Evolutionary conservation across 805 yeast species (phyloP).

Genomic region (Nakazawaea molendinolei): DNA sequence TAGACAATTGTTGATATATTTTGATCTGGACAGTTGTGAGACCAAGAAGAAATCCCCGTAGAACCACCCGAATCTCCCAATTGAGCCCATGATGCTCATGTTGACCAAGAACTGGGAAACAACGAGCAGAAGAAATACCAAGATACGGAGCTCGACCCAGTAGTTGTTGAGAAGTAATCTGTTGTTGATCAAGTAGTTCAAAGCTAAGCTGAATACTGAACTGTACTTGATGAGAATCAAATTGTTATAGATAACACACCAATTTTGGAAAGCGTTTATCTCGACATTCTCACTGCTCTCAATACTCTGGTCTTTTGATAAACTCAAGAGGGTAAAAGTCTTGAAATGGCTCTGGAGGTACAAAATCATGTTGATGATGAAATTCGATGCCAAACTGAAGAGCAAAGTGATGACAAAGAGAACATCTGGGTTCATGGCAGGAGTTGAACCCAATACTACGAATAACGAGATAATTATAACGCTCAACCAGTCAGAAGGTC

Average conservation of each 20-base stretch:
- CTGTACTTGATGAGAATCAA: constrained; percentile 13
- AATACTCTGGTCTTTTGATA: constrained; percentile 50
- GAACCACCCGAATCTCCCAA: constrained; percentile 87
- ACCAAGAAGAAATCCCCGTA: constrained; percentile 77
- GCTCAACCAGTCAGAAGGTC: constrained; percentile 58
- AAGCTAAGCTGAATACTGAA: constrained; percentile 12
- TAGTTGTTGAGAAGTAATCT: constrained; percentile 24
- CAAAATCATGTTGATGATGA: constrained; percentile 44
- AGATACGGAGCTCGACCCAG: constrained; percentile 45
- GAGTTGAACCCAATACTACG: constrained; percentile 27
- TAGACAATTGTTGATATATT: constrained; percentile 23
- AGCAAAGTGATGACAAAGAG: constrained; percentile 29
- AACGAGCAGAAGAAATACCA: constrained; percentile 50
- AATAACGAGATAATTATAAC: constrained; percentile 35
- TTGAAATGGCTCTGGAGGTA: constrained; percentile 53
- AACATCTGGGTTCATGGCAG: constrained; percentile 5
- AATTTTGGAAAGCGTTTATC: constrained; percentile 50
- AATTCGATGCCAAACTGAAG: constrained; percentile 44
- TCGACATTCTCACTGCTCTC: constrained; percentile 12
- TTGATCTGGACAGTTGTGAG: constrained; percentile 31
- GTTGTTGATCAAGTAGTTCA: constrained; percentile 12
- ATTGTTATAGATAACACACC: constrained; percentile 54
- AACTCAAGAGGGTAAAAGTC: constrained; percentile 52
- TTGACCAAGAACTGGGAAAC: constrained; percentile 65
- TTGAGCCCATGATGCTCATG: constrained; percentile 56